Base-by-base conservation (phyloP, 176 grass and related monocot species). In the Carex scoparia region DNA sequence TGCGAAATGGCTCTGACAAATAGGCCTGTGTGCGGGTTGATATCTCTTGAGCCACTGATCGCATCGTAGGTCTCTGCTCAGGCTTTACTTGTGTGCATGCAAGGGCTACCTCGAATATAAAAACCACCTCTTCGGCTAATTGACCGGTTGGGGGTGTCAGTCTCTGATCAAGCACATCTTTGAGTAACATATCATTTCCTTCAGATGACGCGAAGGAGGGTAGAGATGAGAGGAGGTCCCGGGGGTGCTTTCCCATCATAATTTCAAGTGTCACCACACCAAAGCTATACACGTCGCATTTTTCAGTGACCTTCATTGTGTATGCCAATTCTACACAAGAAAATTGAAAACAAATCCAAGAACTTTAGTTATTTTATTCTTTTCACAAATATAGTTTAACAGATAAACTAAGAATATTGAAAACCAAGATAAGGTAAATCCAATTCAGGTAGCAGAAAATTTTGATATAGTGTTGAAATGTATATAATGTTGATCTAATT, bases 231-330 rank as follows among this genome's bases (percentile, higher is more conserved):
- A 94, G 62, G 35, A 97, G 79, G 19, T 59, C 86, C 28, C 90
- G 82, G 0, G 94, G 94, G 80, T 91, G 83, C 87, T 75, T 93
- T 28, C 91, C 94, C 84, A 89, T 93, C 69, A 96, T 71, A 40
- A 91, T 86, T 85, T 97, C 94, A 53, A 93, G 35, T n/a, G 89
- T 84, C 68, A 94, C 88, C 9, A 97, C 85, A 3, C 92, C 94
- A 37, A 97, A 97, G 81, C 94, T 97, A 28, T 97, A 97, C 5
- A 92, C 90, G 55, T 97, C 94, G 5, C 94, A 97, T 85, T 91
- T 97, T 69, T 97, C 94, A 4, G 94, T 94, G 13, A 93, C 89
- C 84, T 61, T 84, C 94, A 91, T 71, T 49, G 94, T 97, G 86
- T 92, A 94, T 15, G 94, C 94, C 23, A 97, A 30, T 69, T 97